Evolutionary conservation across 2,329 filamentous ascomycete genomes (phyloP).

Genomic region (Aspergillus neotritici): DNA sequence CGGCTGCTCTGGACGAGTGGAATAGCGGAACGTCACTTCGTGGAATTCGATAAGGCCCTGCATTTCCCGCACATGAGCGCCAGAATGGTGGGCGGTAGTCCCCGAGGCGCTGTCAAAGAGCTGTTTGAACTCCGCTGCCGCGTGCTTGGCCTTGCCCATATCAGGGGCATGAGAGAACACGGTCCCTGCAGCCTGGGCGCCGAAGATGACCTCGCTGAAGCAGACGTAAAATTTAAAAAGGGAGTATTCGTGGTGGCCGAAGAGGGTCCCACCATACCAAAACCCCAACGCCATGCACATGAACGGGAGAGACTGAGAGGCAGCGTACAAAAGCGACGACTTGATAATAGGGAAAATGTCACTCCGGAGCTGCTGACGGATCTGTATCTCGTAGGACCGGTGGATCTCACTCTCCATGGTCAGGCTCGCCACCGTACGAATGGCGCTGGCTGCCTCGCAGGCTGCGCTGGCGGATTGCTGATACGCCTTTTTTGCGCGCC

Average conservation of each 20-base stretch:
- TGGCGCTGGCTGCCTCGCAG: constrained; percentile 47
- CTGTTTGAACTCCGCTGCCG: constrained; percentile 37
- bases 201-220: constrained; percentile 41
- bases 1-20: constrained; percentile 11
- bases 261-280: constrained; percentile 60
- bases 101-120: constrained; percentile 42
- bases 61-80: constrained; percentile 55
- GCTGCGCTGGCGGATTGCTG: constrained; percentile 46
- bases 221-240: constrained; percentile 40
- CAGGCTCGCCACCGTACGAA: constrained; percentile 47
- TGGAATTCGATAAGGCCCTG: constrained; percentile 31
- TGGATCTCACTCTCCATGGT: constrained; percentile 43
- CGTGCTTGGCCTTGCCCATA: constrained; percentile 25
- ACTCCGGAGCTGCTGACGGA: constrained; percentile 18
- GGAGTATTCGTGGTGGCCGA: constrained; percentile 46
- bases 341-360: constrained; percentile 17
- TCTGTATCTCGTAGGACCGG: constrained; percentile 29
- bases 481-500: constrained; percentile 41
- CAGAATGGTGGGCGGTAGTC: constrained; percentile 48
- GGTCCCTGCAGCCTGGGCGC: constrained; percentile 23
- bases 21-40: constrained; percentile 37
- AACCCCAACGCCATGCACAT: constrained; percentile 46
- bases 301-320: constrained; percentile 26
- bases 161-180: constrained; percentile 29
- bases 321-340: constrained; percentile 26